Evolutionary conservation across 2,329 filamentous ascomycete genomes (phyloP).

Genomic region (Incumbomyces delicatus): DNA sequence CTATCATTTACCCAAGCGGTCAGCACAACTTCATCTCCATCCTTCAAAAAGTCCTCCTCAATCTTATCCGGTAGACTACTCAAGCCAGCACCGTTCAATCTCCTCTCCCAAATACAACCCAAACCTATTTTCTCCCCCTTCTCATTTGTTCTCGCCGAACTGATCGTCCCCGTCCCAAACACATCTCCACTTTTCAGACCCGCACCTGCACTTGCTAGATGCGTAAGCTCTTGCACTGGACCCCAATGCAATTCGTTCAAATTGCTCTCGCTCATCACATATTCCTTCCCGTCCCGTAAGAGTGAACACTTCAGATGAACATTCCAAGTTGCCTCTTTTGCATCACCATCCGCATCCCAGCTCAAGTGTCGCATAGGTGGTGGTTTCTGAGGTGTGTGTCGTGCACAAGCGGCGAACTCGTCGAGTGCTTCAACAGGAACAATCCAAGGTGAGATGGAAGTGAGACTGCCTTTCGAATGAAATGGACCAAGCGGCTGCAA

Average conservation of each 20-base stretch:
- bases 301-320: constrained; percentile 10
- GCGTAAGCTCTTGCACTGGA: constrained; percentile 21
- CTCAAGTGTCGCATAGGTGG: constrained; percentile 10
- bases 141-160: constrained; percentile 11
- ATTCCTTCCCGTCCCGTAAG: constrained; percentile 16
- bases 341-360: constrained; percentile 4
- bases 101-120: constrained; percentile 13
- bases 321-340: constrained; percentile 9
- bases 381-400: constrained; percentile 8
- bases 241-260: constrained; percentile 23
- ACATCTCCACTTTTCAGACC: constrained; percentile 21
- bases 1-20: constrained; percentile 12
- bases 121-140: constrained; percentile 11
- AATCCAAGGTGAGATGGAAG: constrained; percentile 50
- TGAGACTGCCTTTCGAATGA: constrained; percentile 50
- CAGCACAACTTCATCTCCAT: constrained; percentile 13
- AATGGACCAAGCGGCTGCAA: constrained; percentile 53
- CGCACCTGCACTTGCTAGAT: constrained; percentile 19
- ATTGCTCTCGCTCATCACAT: constrained; percentile 17
- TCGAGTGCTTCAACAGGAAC: constrained; percentile 47
- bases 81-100: constrained; percentile 1
- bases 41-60: constrained; percentile 9
- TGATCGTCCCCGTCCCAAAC: constrained; percentile 23
- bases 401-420: not conserved
- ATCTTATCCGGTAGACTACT: constrained; percentile 5